A percentile compares a stretch with the other conserved stretches of the same genome.
phyloP scores from a whole-genome alignment of 768 basidiomycete genomes.

The Kwoniella dejecticola region DNA sequence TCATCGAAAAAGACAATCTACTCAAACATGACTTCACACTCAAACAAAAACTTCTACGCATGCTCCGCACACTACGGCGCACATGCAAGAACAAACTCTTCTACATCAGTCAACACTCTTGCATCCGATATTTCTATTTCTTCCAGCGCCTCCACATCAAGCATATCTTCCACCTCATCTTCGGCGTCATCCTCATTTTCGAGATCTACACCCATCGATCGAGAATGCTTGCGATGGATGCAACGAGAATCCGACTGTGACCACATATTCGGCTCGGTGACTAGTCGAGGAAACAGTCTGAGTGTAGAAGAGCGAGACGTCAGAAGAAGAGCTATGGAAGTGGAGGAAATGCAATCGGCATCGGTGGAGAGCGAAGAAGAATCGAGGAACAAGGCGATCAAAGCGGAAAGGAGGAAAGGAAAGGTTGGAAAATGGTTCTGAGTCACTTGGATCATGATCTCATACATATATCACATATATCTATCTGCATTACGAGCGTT shows the following conservation, averaged over 20 bases:
- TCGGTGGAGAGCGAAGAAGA: not conserved
- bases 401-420: slow-evolving; percentile 14
- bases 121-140: slow-evolving; percentile 5
- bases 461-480: too few relatives aligned
- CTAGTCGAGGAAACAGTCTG: slow-evolving; percentile 1
- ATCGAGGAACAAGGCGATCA: slow-evolving; percentile 1
- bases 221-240: slow-evolving; percentile 26
- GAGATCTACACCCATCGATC: slow-evolving; percentile 13
- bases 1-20: slow-evolving; percentile 10
- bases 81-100: slow-evolving; percentile 8
- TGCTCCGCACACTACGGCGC: not conserved
- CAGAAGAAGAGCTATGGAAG: slow-evolving; percentile 7
- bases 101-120: slow-evolving; percentile 12
- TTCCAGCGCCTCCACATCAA: slow-evolving; percentile 9
- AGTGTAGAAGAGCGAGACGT: slow-evolving; percentile 21
- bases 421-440: slow-evolving; percentile 19
- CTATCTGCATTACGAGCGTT: too few relatives aligned
- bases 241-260: slow-evolving; percentile 9
- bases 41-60: not conserved
- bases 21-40: not conserved
- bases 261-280: slow-evolving; percentile 26
- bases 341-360: slow-evolving; percentile 1
- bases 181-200: slow-evolving; percentile 13
- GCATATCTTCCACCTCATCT: slow-evolving; percentile 8
- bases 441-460: not conserved